Base-by-base conservation (phyloP, 2,329 filamentous ascomycete species). In the Coniella vitis region DNA sequence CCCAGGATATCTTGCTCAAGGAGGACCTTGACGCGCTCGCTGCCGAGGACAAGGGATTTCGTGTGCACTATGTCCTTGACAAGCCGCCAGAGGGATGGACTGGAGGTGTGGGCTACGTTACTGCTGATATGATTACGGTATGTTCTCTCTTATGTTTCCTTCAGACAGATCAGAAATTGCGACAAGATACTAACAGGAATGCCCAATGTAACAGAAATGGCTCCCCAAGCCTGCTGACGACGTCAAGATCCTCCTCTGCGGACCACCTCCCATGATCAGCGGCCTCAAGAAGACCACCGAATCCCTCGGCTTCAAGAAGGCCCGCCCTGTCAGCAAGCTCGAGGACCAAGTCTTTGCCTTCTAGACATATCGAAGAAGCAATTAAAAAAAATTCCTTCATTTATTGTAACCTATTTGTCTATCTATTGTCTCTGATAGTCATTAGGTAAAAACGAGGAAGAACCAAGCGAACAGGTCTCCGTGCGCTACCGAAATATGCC, bases 291-390 rank as follows among this genome's bases (percentile, higher is more conserved):
- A 97, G 79, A 81, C 89, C 7, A 85, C 90, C 44, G 89, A 94
- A 71, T 78, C 81, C 55, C 78, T 97, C 17, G 93, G 93, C 51
- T 98, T 86, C 75, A 79, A 87, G 64, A 97, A 97, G 78, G 87
- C 93, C 37, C 82, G 84, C 54, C 89, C 91, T 38, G 90, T 97
- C 61, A 96, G 90, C 83, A 97, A 97, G 81, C 83, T 97, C 47
- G 87, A 91, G 65, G 93, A 98, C 68, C 93, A 97, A 70, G 88
- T 98, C 58, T 98, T 98, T 74, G 90, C 88, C 64, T 98, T 98
- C 90, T 86, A 70, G 61, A 42, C 31, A 5, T 29, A 29, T 29
- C 25, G 10, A 5, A 29, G 5, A 5, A 29, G n/a, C 25, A 29
- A 5, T 29, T 10, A 29, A 29, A 5, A 10, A 29, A 29, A 29